Percentiles rank a stretch among this genome's conserved stretches.
Evolutionary conservation across 202 grass and related monocot species (phyloP).

Genomic region (Panicum hallii): DNA sequence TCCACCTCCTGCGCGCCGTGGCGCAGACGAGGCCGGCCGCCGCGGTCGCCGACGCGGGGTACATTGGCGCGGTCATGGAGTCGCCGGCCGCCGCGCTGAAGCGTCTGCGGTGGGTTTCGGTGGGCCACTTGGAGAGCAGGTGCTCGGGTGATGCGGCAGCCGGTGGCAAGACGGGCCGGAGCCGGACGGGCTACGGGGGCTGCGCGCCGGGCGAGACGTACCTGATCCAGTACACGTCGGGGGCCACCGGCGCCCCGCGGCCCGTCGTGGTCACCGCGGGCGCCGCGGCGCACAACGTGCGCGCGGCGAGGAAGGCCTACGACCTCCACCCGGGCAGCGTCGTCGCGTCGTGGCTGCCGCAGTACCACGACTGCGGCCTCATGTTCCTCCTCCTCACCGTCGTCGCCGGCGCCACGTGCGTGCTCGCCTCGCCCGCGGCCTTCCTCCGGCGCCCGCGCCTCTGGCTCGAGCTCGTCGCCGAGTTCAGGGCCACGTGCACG

Average conservation of each 20-base stretch:
- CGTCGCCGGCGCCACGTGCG: conserved; percentile 56
- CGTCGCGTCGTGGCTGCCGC: conserved; percentile 63
- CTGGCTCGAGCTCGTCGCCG: conserved; percentile 60
- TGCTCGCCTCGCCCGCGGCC: conserved; percentile 44
- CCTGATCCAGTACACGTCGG: conserved; percentile 70
- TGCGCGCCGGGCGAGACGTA: conserved; percentile 51
- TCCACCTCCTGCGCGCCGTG: conserved; percentile 51
- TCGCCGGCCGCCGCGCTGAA: neutral
- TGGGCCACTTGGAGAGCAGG: conserved; percentile 4
- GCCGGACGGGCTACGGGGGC: conserved; percentile 15
- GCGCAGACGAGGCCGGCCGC: conserved; percentile 46
- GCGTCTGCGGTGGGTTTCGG: conserved; percentile 46
- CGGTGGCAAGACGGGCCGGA: no score
- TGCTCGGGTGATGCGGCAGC: neutral
- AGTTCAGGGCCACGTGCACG: conserved; percentile 58
- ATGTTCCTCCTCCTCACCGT: conserved; percentile 71
- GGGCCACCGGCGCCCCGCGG: conserved; percentile 51
- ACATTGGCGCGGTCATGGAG: conserved; percentile 14
- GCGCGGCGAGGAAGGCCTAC: conserved; percentile 55
- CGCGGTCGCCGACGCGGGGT: conserved; percentile 42
- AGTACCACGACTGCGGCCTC: conserved; percentile 68
- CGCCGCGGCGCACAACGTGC: conserved; percentile 59
- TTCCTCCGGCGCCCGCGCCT: conserved; percentile 57
- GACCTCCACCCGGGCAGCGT: conserved; percentile 49
- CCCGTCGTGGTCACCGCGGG: conserved; percentile 57